A percentile compares a stretch with the other conserved stretches of the same genome.
Conservation (phyloP, 352 stramenopile species). For the Phytophthora crassamura region DNA sequence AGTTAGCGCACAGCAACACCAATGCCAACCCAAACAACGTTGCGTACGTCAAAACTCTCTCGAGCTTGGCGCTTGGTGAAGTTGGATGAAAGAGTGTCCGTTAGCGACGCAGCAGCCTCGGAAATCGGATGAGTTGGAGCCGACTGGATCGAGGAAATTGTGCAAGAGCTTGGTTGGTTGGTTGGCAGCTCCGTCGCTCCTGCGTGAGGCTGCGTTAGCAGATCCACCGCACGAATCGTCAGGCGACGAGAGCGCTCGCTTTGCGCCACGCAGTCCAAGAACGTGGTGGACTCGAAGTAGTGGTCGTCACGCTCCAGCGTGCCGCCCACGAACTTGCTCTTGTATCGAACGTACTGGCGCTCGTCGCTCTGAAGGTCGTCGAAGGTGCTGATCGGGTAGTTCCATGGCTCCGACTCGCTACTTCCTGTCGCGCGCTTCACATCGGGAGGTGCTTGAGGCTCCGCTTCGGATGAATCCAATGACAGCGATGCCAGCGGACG, state of each 20-base stretch:
- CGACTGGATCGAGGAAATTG: constrained; percentile 16
- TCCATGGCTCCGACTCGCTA: constrained; percentile 55
- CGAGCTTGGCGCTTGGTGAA: constrained; percentile 47
- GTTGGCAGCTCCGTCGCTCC: neutral
- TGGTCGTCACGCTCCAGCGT: constrained; percentile 68
- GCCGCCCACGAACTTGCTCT: constrained; percentile 61
- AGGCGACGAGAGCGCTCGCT: constrained; percentile 67
- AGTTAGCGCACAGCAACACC: neutral
- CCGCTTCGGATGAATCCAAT: neutral
- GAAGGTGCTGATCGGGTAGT: constrained; percentile 70
- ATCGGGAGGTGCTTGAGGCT: neutral
- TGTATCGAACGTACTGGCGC: constrained; percentile 67
- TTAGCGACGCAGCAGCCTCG: constrained; percentile 26
- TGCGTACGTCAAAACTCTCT: constrained; percentile 43
- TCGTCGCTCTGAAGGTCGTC: constrained; percentile 65
- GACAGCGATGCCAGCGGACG: constrained; percentile 8
- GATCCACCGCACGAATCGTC: constrained; percentile 61
- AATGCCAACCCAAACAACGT: no score
- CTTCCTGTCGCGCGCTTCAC: constrained; percentile 4
- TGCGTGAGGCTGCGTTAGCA: constrained; percentile 22
- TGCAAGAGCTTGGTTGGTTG: neutral
- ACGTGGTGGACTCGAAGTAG: constrained; percentile 69
- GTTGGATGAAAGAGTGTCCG: constrained; percentile 41
- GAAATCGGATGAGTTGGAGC: constrained; percentile 27
- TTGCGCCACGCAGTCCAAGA: constrained; percentile 74